Base-by-base conservation (phyloP, 768 basidiomycete genomes). In the Agrocybe pediades region DNA sequence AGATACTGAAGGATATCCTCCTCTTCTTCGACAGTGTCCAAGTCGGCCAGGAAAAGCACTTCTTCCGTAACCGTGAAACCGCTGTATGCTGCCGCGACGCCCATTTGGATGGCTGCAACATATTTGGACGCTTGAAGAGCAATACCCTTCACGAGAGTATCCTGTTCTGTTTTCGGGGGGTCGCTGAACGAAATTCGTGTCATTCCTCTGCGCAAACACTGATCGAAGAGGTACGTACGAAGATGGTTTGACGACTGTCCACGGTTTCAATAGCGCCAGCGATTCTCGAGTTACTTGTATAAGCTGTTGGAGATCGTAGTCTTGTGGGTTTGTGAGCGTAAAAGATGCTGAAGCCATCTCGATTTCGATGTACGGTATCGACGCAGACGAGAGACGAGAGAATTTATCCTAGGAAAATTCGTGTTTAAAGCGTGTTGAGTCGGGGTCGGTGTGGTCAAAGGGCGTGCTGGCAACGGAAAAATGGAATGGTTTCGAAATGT, bases 1-100 rank as follows among this genome's bases (percentile, higher is more conserved):
- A 58, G 46, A 15, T 54, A 58, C 21, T 40, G 49, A 17, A 51
- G 49, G 16, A 58, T 30, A 41, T 55, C 57, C 9, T 54, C 43
- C 16, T 49, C 20, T 16, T 58, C 53, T 27, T 58, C 54, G 11
- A 51, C n/a, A 7, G 57, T 49, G 16, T 55, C 33, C 16, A 36
- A 17, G 27, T 29, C 41, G 2, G 53, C 57, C 16, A 55, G 57
- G 30, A 55, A 55, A 17, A 58, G 33, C 3, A 58, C 57, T 30
- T 55, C 53, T 33, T 58, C 57, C 1, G 57, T 55, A 9, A 58
- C 57, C 6, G 57, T 58, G 40, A 58, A 58, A 17, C 53, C 53
- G 9, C 53, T 58, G 19, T 58, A 58, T 1, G 57, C 49, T 2
- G 57, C 57, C 1, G 53, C 43, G 21, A 58, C 50, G 30, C 50